Evolutionary conservation across 805 yeast genomes (phyloP).

Genomic region (Allodekkera sacchari): DNA sequence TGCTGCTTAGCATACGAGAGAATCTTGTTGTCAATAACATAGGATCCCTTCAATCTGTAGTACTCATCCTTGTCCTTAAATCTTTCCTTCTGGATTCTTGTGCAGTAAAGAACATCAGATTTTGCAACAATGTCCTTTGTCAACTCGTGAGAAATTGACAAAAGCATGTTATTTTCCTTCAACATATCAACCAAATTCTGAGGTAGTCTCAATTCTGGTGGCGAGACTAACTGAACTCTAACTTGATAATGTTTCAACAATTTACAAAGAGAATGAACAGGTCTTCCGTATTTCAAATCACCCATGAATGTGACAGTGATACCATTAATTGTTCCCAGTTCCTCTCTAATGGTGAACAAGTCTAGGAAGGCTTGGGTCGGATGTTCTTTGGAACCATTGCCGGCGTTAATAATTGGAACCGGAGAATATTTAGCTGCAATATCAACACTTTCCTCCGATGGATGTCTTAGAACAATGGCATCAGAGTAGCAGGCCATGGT

Average conservation of each 20-base stretch:
- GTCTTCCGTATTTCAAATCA: conserved; percentile 95
- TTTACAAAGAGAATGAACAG: conserved; percentile 93
- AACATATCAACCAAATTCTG: conserved; percentile 61
- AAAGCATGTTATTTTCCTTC: conserved; percentile 57
- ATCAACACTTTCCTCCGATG: conserved; percentile 83
- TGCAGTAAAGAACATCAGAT: conserved; percentile 94
- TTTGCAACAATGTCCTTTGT: conserved; percentile 79
- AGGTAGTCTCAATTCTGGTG: conserved; percentile 82
- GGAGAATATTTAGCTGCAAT: conserved; percentile 95
- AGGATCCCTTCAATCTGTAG: conserved; percentile 82
- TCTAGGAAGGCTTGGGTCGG: conserved; percentile 98
- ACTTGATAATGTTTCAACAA: conserved; percentile 89
- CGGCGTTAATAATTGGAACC: conserved; percentile 95
- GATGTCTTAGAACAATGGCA: conserved; percentile 96
- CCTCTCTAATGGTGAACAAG: conserved; percentile 96
- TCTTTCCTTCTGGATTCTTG: conserved; percentile 97
- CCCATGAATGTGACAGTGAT: conserved; percentile 98
- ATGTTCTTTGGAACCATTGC: conserved; percentile 96
- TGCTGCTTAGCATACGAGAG: conserved; percentile 91
- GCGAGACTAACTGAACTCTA: conserved; percentile 84
- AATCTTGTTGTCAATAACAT: conserved; percentile 86
- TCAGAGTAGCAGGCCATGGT: conserved; percentile 93
- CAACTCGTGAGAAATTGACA: conserved; percentile 64
- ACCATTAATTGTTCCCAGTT: conserved; percentile 96
- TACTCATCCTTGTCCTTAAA: conserved; percentile 70